A percentile compares a stretch with the other conserved stretches of the same genome.
phyloP scores from a whole-genome alignment of 768 basidiomycete species.

The Austroboletus eburneus region DNA sequence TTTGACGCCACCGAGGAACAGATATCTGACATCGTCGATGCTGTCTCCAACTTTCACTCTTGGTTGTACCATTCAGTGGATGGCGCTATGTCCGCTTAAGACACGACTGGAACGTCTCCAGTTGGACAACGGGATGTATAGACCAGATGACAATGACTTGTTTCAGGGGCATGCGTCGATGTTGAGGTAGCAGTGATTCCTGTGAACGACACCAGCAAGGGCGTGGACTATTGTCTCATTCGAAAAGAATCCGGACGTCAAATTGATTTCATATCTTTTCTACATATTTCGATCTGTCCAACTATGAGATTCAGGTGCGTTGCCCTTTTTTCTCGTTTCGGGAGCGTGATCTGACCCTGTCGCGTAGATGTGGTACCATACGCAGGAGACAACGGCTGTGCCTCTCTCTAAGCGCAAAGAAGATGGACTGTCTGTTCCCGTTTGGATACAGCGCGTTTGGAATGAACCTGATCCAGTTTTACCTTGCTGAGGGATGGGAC shows the following conservation, averaged over 20 bases:
- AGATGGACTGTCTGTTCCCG: constrained; percentile 11
- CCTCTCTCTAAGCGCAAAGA: constrained; percentile 3
- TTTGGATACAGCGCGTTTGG: constrained; percentile 21
- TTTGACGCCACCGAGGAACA: constrained; percentile 7
- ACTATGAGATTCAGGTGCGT: constrained; percentile 17
- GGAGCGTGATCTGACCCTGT: neutral
- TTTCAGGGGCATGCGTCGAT: neutral
- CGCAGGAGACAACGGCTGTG: constrained; percentile 1
- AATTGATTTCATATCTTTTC: constrained; percentile 25
- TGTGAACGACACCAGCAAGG: constrained; percentile 1
- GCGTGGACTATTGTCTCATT: constrained; percentile 19
- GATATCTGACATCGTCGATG: constrained; percentile 12
- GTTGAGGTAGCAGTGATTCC: constrained; percentile 12
- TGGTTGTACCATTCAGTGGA: constrained; percentile 14
- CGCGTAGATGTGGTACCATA: constrained; percentile 16
- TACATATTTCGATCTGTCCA: constrained; percentile 22
- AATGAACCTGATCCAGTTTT: constrained; percentile 16
- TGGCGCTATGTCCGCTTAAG: constrained; percentile 11
- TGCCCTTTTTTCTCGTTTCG: neutral
- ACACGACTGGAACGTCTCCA: constrained; percentile 9
- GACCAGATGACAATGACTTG: constrained; percentile 11
- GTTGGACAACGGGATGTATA: neutral
- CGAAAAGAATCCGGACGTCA: no score
- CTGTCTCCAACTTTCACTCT: constrained; percentile 17
- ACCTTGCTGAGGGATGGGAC: neutral